Base-by-base conservation (phyloP, 306 rosid genomes). In the Glycyrrhiza uralensis region DNA sequence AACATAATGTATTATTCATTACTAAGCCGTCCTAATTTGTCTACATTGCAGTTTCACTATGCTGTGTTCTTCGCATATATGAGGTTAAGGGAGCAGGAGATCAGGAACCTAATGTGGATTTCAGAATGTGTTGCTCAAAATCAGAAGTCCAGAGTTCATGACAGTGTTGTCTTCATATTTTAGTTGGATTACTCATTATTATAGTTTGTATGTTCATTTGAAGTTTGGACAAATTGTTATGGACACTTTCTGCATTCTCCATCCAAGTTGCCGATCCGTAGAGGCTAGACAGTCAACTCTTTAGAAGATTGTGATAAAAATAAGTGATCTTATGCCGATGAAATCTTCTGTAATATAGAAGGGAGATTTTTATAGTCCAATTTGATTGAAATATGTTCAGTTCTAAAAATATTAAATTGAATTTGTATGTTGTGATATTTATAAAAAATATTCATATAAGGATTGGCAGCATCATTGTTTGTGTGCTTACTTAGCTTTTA, bases 51-150 rank as follows among this genome's bases (percentile, higher is more conserved):
- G 98, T 92, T 92, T 85, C 98, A 92, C 66, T 92, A 85, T 39
- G 98, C 79, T 5, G 94, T 92, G 64, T 92, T 92, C 90, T 92
- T 89, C 6, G 98, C 98, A 33, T 92, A 90, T 83, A 94, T 91
- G 96, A 91, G 99, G 87, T 77, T 82, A 85, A 90, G 95, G 82
- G 95, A 90, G 82, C 96, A 92, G 79, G 95, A 92, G 88, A 90
- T 92, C 80, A 85, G 96, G 84, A 89, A 92, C 80, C 69, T 92
- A 38, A 92, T 88, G 95, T 90, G 98, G 98, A 90, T 90, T 67
- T 92, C 95, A 0, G 98, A 90, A 77, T 90, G 96, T 10, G 98
- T 92, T 7, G 98, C 96, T 26, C 96, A 92, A 89, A 92, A 92
- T 87, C 95, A 92, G 74, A 92, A 92, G 82, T 88, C 96, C 55